Percentiles rank a stretch among this genome's conserved stretches.
These are phyloP conservation scores for Ganoderma resinaceum DNA, from an alignment of 1,284 basidiomycete genomes.

Conservation along the genomic window DNA sequence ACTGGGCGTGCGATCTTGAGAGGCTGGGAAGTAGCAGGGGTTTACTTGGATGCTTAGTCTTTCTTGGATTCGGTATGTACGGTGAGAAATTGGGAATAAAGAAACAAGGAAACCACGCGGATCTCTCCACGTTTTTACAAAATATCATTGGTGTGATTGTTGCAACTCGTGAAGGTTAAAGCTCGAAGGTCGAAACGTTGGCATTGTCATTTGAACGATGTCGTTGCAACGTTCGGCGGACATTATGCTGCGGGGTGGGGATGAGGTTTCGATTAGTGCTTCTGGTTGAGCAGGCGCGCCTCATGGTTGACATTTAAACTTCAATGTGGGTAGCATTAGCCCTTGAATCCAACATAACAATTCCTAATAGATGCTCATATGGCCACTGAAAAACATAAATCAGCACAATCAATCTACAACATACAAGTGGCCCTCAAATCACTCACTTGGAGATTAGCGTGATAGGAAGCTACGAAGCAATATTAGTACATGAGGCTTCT, in stretches of 20 bases:
- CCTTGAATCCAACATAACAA: background rate
- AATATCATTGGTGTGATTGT: background rate
- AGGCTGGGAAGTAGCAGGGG: background rate
- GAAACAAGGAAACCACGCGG: slow-evolving; percentile 7
- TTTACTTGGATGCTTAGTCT: slow-evolving; percentile 47
- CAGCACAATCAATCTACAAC: background rate
- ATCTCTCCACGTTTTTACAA: background rate
- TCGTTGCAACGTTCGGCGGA: background rate
- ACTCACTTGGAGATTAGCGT: background rate
- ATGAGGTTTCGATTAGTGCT: background rate
- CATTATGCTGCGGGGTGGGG: background rate
- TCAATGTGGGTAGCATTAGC: too few relatives aligned
- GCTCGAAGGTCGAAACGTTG: too few relatives aligned
- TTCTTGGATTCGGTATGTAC: slow-evolving; percentile 48
- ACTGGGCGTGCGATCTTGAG: background rate
- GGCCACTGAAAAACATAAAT: background rate
- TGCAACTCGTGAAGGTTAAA: too few relatives aligned
- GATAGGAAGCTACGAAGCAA: background rate
- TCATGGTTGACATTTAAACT: background rate
- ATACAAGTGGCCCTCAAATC: too few relatives aligned
- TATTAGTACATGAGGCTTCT: background rate
- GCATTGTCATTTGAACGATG: background rate
- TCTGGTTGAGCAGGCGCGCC: background rate
- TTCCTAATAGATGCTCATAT: background rate
- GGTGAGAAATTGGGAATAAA: slow-evolving; percentile 20